Conservation (phyloP, 2,329 filamentous ascomycete genomes). For the Beauveria scarabaeidicola region DNA sequence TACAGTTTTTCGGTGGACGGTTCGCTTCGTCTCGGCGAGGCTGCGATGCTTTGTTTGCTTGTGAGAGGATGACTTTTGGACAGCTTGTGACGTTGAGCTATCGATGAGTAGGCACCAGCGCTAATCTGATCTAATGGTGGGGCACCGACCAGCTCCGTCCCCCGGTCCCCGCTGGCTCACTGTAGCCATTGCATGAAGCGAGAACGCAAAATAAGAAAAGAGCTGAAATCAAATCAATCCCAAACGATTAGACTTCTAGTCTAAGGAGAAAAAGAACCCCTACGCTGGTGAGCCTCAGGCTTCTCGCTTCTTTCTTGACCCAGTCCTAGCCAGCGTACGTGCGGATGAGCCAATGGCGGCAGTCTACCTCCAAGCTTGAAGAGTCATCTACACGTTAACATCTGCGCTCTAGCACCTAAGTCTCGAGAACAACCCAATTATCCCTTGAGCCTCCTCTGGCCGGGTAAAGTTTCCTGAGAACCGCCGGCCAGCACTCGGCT, state of each 20-base stretch:
- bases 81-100: not conserved
- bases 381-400: not conserved
- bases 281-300: too few species aligned
- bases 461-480: not conserved
- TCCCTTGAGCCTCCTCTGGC: not conserved
- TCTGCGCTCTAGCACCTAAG: not conserved
- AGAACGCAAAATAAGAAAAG: not conserved
- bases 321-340: too few species aligned
- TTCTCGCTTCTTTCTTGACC: too few species aligned
- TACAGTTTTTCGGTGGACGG: too few species aligned
- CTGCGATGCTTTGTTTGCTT: not conserved
- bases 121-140: constrained; percentile 8
- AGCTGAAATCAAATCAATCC: not conserved
- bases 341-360: too few species aligned
- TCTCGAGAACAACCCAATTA: not conserved
- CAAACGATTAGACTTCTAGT: too few species aligned
- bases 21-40: not conserved
- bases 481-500: too few species aligned
- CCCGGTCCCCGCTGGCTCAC: not conserved
- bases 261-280: too few species aligned
- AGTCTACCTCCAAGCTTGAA: not conserved
- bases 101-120: not conserved
- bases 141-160: not conserved
- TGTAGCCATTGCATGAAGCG: not conserved
- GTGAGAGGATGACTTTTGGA: not conserved